Evolutionary conservation across 441 rosid species (phyloP).

Genomic region (Euphorbia neoarborescens): DNA sequence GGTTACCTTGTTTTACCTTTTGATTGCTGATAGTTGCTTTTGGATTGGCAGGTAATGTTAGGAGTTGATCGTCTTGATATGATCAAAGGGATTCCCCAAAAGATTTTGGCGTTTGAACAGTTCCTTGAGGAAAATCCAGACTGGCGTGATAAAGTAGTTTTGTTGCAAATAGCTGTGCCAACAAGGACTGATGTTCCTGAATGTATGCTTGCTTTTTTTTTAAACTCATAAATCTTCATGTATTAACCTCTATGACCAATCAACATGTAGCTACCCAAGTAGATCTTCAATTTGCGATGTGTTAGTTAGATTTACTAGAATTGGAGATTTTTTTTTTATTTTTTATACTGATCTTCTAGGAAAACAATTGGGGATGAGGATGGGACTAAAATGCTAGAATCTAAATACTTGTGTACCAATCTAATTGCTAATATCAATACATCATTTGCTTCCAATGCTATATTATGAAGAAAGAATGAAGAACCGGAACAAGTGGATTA

Average conservation of each 20-base stretch:
- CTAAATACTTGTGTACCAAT: neutral
- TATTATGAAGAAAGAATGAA: neutral
- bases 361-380: neutral
- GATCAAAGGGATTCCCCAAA: conserved; percentile 82
- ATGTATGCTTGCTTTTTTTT: conserved; percentile 30
- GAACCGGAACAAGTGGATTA: neutral
- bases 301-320: neutral
- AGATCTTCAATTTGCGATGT: neutral
- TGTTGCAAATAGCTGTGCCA: conserved; percentile 80
- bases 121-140: conserved; percentile 66
- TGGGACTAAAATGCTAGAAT: conserved; percentile 2
- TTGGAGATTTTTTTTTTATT: neutral
- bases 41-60: conserved; percentile 51
- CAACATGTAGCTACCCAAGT: neutral
- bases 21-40: conserved; percentile 13
- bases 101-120: conserved; percentile 72
- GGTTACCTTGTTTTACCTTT: conserved; percentile 3
- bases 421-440: neutral
- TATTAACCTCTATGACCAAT: neutral
- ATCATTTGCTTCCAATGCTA: neutral
- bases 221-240: neutral
- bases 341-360: neutral
- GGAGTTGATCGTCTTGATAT: conserved; percentile 81
- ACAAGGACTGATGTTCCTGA: conserved; percentile 77
- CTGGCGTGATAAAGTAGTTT: conserved; percentile 75